Evolutionary conservation across 2,329 filamentous ascomycete genomes (phyloP).

Genomic region (Xylariaceae sp.): DNA sequence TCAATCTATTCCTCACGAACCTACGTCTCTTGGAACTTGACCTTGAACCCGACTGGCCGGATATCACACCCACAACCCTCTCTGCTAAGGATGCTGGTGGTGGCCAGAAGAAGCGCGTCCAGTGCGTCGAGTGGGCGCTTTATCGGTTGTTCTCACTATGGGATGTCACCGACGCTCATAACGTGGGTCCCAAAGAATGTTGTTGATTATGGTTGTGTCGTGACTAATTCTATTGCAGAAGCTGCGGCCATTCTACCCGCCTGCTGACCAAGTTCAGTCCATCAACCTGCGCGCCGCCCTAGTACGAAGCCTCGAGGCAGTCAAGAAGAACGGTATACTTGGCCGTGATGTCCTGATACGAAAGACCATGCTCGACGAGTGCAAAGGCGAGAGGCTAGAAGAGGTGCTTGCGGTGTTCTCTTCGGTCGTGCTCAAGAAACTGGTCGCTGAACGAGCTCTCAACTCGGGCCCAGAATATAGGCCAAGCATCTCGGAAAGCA

Average conservation of each 20-base stretch:
- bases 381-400: slow-evolving; percentile 84
- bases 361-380: slow-evolving; percentile 96
- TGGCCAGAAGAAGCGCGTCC: slow-evolving; percentile 77
- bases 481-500: slow-evolving; percentile 47
- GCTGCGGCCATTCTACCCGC: slow-evolving; percentile 85
- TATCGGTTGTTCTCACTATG: slow-evolving; percentile 81
- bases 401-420: slow-evolving; percentile 84
- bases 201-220: neutral
- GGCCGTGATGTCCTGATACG: slow-evolving; percentile 76
- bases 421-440: slow-evolving; percentile 71
- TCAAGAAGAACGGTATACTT: slow-evolving; percentile 82
- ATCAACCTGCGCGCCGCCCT: slow-evolving; percentile 83
- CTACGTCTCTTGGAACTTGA: slow-evolving; percentile 79
- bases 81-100: slow-evolving; percentile 60
- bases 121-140: slow-evolving; percentile 84
- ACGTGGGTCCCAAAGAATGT: slow-evolving; percentile 48
- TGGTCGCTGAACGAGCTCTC: slow-evolving; percentile 45
- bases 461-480: slow-evolving; percentile 36
- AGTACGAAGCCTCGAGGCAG: slow-evolving; percentile 72
- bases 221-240: slow-evolving; percentile 54
- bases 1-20: slow-evolving; percentile 74
- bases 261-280: slow-evolving; percentile 84
- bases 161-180: slow-evolving; percentile 70
- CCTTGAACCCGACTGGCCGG: slow-evolving; percentile 72
- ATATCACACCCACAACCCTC: slow-evolving; percentile 67